phyloP scores from a whole-genome alignment of 2,329 filamentous ascomycete genomes.

The Talaromyces funiculosus region DNA sequence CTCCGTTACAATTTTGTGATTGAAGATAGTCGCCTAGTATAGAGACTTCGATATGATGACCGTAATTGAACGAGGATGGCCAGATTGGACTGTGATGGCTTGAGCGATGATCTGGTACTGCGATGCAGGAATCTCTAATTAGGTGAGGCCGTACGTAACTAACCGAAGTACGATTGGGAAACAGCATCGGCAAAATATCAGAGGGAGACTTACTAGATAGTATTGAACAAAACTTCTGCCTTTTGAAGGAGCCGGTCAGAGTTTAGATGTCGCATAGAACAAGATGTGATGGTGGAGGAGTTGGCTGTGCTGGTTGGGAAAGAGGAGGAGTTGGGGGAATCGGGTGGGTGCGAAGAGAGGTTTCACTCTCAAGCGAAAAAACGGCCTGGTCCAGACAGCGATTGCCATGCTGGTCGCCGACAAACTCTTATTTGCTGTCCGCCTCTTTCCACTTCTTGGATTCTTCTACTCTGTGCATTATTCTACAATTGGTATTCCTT shows the following conservation, averaged over 20 bases:
- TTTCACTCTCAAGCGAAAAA: constrained; percentile 40
- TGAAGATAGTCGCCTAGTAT: constrained; percentile 27
- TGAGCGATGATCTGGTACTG: constrained; percentile 30
- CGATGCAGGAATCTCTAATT: constrained; percentile 26
- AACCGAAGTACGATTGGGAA: constrained; percentile 11
- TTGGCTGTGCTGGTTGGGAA: constrained; percentile 13
- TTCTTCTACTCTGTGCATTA: background rate
- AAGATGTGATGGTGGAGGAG: background rate
- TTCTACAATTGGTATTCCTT: background rate
- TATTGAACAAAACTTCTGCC: background rate
- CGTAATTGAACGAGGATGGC: constrained; percentile 18
- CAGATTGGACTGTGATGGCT: constrained; percentile 24
- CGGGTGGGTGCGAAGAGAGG: constrained; percentile 30
- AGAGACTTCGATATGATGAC: constrained; percentile 14
- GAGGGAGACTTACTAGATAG: background rate
- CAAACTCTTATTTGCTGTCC: constrained; percentile 2
- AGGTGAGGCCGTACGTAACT: constrained; percentile 19
- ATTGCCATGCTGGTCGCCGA: constrained; percentile 24
- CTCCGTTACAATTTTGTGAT: constrained; percentile 21
- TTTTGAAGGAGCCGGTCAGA: background rate
- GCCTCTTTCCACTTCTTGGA: constrained; percentile 3
- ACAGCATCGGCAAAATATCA: constrained; percentile 15
- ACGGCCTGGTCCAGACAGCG: constrained; percentile 22
- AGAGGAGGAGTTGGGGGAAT: constrained; percentile 22
- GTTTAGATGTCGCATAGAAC: background rate